Evolutionary conservation across 1,139 yeast species (phyloP), one percentile per base, ranked within the genome.

Genomic region (Debaryomyces psychrophilus): DNA sequence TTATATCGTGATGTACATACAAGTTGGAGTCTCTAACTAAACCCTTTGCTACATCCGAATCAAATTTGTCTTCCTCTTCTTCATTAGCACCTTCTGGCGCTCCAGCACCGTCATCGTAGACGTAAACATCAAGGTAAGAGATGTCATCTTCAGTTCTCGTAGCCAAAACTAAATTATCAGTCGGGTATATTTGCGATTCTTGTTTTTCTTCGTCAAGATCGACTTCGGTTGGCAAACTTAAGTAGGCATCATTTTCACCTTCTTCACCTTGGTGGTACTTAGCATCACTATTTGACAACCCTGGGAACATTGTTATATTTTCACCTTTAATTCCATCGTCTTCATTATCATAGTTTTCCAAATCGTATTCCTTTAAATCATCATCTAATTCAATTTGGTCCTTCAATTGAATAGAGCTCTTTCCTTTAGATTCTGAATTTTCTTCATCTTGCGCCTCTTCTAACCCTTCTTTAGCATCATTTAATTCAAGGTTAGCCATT

Each of bases 131-230:
- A 60, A 93, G 75, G 62, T 87, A 88, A 11, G 97, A 90, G 38
- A 93, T 78, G 45, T 93, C 98, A 64, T 93, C 99, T 62, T 93
- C 98, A 2, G 99, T 95, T 71, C 97, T 85, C 1, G 98, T 87
- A 9, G 97, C 92, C 56, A 93, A 76, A 31, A 93, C 82, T 71
- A 93, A 70, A 64, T 90, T 92, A 67, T 93, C 99, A 2, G 95
- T 85, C 37, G 97, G 95, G 57, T 87, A 83, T 41, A 95, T 82
- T 63, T 89, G 97, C 57, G 86, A 73, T 62, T 93, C 98, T 54
- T 83, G 80, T 62, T 86, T 85, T 53, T 89, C 97, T 59, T 86
- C 87, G 44, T 73, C 76, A 7, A 65, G 64, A 17, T 88, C 96
- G 39, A 78, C 79, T 48, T 82, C 83, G 12, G 76, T 76, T 26